phyloP scores from a whole-genome alignment of 2,329 filamentous ascomycete species.

The Sclerotinia subarctica region DNA sequence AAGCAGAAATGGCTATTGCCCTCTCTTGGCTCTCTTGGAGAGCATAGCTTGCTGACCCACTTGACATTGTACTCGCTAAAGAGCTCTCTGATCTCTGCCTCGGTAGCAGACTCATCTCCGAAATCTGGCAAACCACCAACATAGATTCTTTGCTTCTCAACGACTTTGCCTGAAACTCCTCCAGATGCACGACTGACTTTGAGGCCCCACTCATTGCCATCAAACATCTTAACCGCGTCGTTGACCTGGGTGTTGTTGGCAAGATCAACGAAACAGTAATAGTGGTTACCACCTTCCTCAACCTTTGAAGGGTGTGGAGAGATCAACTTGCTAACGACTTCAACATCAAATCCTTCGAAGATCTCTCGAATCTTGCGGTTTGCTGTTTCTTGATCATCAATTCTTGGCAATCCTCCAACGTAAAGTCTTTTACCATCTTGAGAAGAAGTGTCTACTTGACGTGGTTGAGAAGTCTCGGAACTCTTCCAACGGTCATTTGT shows the following conservation, averaged over 20 bases:
- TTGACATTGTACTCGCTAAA: slow-evolving; percentile 48
- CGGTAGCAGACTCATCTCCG: slow-evolving; percentile 47
- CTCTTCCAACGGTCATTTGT: slow-evolving; percentile 32
- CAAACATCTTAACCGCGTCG: slow-evolving; percentile 46
- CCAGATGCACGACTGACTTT: slow-evolving; percentile 25
- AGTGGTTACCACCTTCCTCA: slow-evolving; percentile 52
- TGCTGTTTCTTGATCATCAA: slow-evolving; percentile 48
- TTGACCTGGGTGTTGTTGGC: slow-evolving; percentile 52
- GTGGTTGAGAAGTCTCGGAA: slow-evolving; percentile 25
- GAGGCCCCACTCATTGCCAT: slow-evolving; percentile 30
- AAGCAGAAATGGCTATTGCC: slow-evolving; percentile 63
- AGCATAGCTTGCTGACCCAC: slow-evolving; percentile 45
- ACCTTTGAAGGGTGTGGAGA: slow-evolving; percentile 56
- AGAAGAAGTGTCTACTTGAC: slow-evolving; percentile 25
- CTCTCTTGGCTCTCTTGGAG: slow-evolving; percentile 49
- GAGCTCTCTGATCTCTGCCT: slow-evolving; percentile 45
- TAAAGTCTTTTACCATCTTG: slow-evolving; percentile 46
- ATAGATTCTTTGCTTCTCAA: slow-evolving; percentile 45
- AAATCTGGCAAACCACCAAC: slow-evolving; percentile 50
- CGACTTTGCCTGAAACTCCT: slow-evolving; percentile 27
- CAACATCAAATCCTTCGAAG: slow-evolving; percentile 48
- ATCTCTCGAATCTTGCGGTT: slow-evolving; percentile 47
- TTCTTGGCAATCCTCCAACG: slow-evolving; percentile 50
- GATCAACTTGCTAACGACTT: slow-evolving; percentile 44
- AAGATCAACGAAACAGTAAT: slow-evolving; percentile 67